Percentiles rank a stretch among this genome's conserved stretches.
phyloP scores from a whole-genome alignment of 2,329 filamentous ascomycete genomes.

The Hansfordia pulvinata region DNA sequence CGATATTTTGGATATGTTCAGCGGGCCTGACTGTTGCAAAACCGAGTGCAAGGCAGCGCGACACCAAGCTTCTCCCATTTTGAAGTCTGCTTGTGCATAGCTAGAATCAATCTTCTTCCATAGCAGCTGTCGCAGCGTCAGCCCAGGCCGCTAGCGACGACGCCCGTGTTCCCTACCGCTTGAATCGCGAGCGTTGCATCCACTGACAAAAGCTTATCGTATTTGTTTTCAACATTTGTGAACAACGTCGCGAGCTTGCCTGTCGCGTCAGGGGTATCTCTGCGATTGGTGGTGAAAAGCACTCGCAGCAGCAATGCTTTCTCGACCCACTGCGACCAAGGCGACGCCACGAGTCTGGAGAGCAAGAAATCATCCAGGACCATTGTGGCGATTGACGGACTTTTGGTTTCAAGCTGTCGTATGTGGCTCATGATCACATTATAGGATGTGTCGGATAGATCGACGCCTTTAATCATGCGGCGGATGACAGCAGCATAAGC shows the following conservation, averaged over 20 bases:
- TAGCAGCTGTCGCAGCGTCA: slow-evolving; percentile 43
- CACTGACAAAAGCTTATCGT: slow-evolving; percentile 34
- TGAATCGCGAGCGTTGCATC: slow-evolving; percentile 54
- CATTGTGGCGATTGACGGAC: slow-evolving; percentile 29
- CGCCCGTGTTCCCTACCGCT: slow-evolving; percentile 32
- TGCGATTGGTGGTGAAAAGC: slow-evolving; percentile 46
- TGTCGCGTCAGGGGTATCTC: slow-evolving; percentile 18
- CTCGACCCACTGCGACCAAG: slow-evolving; percentile 49
- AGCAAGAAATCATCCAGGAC: slow-evolving; percentile 52
- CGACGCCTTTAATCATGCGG: slow-evolving; percentile 45
- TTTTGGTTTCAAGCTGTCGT: slow-evolving; percentile 45
- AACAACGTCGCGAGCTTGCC: slow-evolving; percentile 12
- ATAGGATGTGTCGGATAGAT: slow-evolving; percentile 50
- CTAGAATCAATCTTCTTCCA: slow-evolving; percentile 65
- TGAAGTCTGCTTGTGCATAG: slow-evolving; percentile 36
- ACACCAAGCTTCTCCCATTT: slow-evolving; percentile 57
- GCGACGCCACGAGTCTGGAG: slow-evolving; percentile 33
- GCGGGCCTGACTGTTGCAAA: slow-evolving; percentile 50
- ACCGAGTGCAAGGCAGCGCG: slow-evolving; percentile 49
- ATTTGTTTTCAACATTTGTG: slow-evolving; percentile 24
- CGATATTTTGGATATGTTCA: slow-evolving; percentile 55
- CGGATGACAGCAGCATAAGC: slow-evolving; percentile 39
- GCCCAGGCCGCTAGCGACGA: slow-evolving; percentile 6
- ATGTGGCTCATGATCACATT: slow-evolving; percentile 55
- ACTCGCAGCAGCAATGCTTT: slow-evolving; percentile 54